Evolutionary conservation across 495 filamentous ascomycete species (phyloP), one percentile per base, ranked within the genome.

Genomic region (Sporormia fimetaria): DNA sequence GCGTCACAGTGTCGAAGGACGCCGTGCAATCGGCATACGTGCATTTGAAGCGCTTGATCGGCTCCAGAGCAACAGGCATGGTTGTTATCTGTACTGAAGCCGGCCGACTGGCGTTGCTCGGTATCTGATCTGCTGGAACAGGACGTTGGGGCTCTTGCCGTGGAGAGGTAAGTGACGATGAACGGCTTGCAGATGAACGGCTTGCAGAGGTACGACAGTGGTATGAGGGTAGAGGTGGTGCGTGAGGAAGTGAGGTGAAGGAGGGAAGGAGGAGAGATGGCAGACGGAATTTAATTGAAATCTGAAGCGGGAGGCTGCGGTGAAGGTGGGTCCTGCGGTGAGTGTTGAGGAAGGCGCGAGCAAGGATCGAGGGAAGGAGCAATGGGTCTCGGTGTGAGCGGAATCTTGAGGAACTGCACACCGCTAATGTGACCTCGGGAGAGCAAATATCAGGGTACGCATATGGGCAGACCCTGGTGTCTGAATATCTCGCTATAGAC

Each of bases 1-100:
- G 57, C 4, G 54, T 41, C 6, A 43, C 38, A 2, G 57, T 61
- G 22, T 53, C 41, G 45, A 61, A 63, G 15, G 44, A 41, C 26
- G 38, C 28, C 20, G 10, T 8, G 38, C 54, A 56, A 15, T 48
- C 40, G n/a, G 28, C 23, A 22, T 47, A 52, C 3, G 49, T 52
- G 40, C 49, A 52, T 25, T 40, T 42, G 33, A 52, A 12, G 5
- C 7, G 14, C 28, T 31, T 39, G 28, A 40, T 24, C 18, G 40
- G 34, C 23, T 50, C 11, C 2, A 50, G 40, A 4, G 29, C 4
- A 1, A 40, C 33, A n/a, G 47, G n/a, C 47, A 50, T 50, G 1
- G 20, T 49, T n/a, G n/a, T n/a, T n/a, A n/a, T n/a, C n/a, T n/a
- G n/a, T n/a, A n/a, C n/a, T n/a, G n/a, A n/a, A n/a, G n/a, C n/a